phyloP scores from a whole-genome alignment of 2,329 filamentous ascomycete species.

The Didymella exigua region DNA sequence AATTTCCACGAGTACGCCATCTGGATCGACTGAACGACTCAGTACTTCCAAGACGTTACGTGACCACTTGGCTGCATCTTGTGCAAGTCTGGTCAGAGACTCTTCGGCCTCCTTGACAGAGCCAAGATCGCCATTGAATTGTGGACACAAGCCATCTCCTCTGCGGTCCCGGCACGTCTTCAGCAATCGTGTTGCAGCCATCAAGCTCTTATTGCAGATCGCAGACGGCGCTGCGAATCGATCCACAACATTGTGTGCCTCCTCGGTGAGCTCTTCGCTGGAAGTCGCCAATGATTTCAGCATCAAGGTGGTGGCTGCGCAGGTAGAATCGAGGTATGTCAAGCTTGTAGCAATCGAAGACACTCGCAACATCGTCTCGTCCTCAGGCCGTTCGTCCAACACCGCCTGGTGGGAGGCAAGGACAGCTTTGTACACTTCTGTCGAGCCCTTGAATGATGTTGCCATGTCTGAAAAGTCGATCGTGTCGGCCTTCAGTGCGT shows the following conservation, averaged over 20 bases:
- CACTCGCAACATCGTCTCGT: constrained; percentile 31
- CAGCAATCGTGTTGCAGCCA: constrained; percentile 29
- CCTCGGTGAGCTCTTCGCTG: constrained; percentile 8
- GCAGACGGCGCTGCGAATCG: constrained; percentile 24
- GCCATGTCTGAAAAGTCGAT: constrained; percentile 84
- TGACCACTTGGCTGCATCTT: constrained; percentile 17
- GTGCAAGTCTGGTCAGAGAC: constrained; percentile 22
- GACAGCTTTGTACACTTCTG: constrained; percentile 28
- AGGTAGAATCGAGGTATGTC: constrained; percentile 27
- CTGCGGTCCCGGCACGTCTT: constrained; percentile 30
- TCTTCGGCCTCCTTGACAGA: constrained; percentile 31
- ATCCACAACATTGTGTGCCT: constrained; percentile 50
- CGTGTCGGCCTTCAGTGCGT: constrained; percentile 80
- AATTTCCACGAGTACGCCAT: constrained; percentile 1
- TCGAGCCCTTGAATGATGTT: constrained; percentile 70
- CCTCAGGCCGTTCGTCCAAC: constrained; percentile 30
- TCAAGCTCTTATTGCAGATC: constrained; percentile 21
- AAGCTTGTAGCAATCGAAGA: constrained; percentile 31
- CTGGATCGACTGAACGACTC: constrained; percentile 10
- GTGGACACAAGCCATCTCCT: constrained; percentile 37
- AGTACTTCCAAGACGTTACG: constrained; percentile 6
- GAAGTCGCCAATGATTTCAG: constrained; percentile 17
- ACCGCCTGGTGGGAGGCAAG: constrained; percentile 21
- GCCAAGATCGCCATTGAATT: constrained; percentile 27
- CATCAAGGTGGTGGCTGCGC: constrained; percentile 22